A percentile compares a stretch with the other conserved stretches of the same genome.
Evolutionary conservation across 768 basidiomycete species (phyloP).

Genomic region (Kwoniella sp.): DNA sequence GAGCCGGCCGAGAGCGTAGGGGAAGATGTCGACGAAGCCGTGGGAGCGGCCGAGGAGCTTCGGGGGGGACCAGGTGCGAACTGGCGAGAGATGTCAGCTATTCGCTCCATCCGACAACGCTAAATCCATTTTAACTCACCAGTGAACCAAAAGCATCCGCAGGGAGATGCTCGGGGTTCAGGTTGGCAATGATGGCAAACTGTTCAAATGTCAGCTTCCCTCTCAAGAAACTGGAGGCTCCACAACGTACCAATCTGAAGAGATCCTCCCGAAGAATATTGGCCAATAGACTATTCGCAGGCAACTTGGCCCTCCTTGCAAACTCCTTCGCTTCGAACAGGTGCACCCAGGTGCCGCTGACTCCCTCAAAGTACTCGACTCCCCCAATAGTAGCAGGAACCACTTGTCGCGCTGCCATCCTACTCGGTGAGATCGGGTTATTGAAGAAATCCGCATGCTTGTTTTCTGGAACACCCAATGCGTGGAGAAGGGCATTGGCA

Average conservation of each 20-base stretch:
- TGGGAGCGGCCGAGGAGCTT: conserved; percentile 3
- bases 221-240: neutral
- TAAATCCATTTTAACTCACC: neutral
- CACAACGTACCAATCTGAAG: conserved; percentile 21
- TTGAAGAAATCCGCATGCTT: conserved; percentile 26
- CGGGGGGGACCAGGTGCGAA: neutral
- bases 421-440: conserved; percentile 9
- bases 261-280: conserved; percentile 30
- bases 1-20: neutral
- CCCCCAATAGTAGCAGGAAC: conserved; percentile 5
- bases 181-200: conserved; percentile 22
- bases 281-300: conserved; percentile 5
- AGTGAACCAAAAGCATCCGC: conserved; percentile 23
- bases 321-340: conserved; percentile 22
- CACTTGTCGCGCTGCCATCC: conserved; percentile 16
- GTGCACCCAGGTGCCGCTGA: conserved; percentile 30
- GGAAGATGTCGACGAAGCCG: neutral
- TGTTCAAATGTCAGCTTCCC: neutral
- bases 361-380: conserved; percentile 19
- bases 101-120: neutral
- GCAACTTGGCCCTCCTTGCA: conserved; percentile 16
- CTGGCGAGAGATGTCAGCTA: neutral
- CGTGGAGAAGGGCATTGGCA: conserved; percentile 29
- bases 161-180: conserved; percentile 20
- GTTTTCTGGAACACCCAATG: conserved; percentile 23